phyloP scores from a whole-genome alignment of 352 stramenopile genomes.

The Thalassiosira mediterranea region DNA sequence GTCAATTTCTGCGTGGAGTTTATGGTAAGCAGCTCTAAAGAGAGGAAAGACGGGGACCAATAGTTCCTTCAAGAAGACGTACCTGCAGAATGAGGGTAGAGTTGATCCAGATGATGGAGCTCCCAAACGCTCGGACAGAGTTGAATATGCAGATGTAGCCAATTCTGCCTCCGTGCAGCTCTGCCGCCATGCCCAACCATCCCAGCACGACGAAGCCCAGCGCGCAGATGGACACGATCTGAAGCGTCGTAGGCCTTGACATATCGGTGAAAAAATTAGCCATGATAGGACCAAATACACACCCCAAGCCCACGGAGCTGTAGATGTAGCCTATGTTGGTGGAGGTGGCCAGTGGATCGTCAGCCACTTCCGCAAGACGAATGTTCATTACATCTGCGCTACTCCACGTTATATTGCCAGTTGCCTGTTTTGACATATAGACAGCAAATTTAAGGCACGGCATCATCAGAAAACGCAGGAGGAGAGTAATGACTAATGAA shows the following conservation, averaged over 20 bases:
- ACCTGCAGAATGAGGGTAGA: slow-evolving; percentile 28
- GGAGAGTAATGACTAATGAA: too few relatives aligned
- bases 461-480: too few relatives aligned
- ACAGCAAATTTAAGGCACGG: too few relatives aligned
- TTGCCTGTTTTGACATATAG: too few relatives aligned
- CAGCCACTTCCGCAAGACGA: slow-evolving; percentile 29
- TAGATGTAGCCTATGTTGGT: slow-evolving; percentile 28
- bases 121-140: slow-evolving; percentile 33
- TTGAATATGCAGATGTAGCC: slow-evolving; percentile 32
- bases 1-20: background rate
- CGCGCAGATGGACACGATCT: slow-evolving; percentile 34
- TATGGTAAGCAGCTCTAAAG: background rate
- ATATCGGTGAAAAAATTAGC: slow-evolving; percentile 46
- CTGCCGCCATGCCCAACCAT: slow-evolving; percentile 12
- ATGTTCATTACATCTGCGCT: slow-evolving; percentile 60
- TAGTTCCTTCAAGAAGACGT: background rate
- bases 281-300: slow-evolving; percentile 51
- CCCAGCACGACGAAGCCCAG: slow-evolving; percentile 36
- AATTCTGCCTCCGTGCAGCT: slow-evolving; percentile 16
- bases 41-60: background rate
- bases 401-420: slow-evolving; percentile 16
- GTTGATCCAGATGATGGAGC: slow-evolving; percentile 54
- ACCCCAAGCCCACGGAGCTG: slow-evolving; percentile 49
- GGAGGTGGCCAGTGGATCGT: background rate
- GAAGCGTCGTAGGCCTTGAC: slow-evolving; percentile 33